These are phyloP conservation scores for Plasmodium cynomolgi DNA, from an alignment of 169 alveolate species.

Conservation along the genomic window DNA sequence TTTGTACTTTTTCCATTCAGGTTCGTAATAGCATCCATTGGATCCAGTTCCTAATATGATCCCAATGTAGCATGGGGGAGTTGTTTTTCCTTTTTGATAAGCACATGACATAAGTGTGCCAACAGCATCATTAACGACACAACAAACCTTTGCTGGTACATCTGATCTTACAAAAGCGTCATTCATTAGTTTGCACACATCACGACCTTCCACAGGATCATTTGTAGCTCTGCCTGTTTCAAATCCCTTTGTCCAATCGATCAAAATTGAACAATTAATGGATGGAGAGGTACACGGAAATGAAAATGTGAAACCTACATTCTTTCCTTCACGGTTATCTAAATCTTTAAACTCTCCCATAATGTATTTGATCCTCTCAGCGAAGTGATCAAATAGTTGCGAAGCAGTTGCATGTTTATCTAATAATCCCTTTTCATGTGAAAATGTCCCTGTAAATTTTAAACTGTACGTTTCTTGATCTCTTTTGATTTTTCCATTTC, in stretches of 20 bases:
- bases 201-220: conserved; percentile 93
- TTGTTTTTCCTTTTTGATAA: conserved; percentile 83
- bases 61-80: conserved; percentile 88
- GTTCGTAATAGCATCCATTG: conserved; percentile 91
- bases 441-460: conserved; percentile 81
- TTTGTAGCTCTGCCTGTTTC: conserved; percentile 92
- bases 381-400: conserved; percentile 87
- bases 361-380: conserved; percentile 79
- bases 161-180: conserved; percentile 86
- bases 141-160: conserved; percentile 85
- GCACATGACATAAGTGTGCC: conserved; percentile 93
- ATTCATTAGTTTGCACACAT: conserved; percentile 88
- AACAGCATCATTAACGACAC: conserved; percentile 91
- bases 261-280: conserved; percentile 80
- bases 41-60: conserved; percentile 92
- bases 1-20: conserved; percentile 86
- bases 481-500: conserved; percentile 87
- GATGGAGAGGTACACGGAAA: conserved; percentile 88
- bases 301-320: conserved; percentile 89
- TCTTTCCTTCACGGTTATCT: conserved; percentile 56
- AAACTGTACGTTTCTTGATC: conserved; percentile 80
- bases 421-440: conserved; percentile 85
- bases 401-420: conserved; percentile 88
- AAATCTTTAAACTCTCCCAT: conserved; percentile 83
- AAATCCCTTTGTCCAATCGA: conserved; percentile 93